Base-by-base conservation (phyloP, 345 rosid species). In the Heritiera littoralis region DNA sequence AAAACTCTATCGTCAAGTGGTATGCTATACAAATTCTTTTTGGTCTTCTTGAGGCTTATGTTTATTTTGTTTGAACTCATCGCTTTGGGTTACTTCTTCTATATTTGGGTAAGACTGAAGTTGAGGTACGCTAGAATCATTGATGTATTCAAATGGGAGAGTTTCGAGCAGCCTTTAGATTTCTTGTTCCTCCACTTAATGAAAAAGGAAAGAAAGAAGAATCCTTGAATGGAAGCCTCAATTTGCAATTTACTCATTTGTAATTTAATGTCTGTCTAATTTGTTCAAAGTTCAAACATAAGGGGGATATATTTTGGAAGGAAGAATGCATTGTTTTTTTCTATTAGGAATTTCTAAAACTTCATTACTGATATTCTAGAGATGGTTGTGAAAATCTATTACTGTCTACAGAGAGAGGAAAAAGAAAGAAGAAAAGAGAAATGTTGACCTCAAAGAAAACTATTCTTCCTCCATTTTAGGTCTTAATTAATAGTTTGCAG, bases 1-100 rank as follows among this genome's bases (percentile, higher is more conserved):
- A 82, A 72, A 87, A 88, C 72, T 85, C 87, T 72, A 86, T 93
- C 17, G 88, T 65, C 35, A 90, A 91, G 81, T 93, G 97, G 97
- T 93, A 83, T 74, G 83, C 30, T 23, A 60, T 45, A 35, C 6
- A 14, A 71, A 23, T 76, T 20, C 23, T 48, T 74, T 55, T 74
- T 72, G 9, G 0, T 64, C 23, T 46, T 17, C 18, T 52, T n/a
- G 1, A 54, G 54, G 18, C 18, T 14, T 40, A 54, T 12, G 0
- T 43, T 75, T 60, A 40, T 75, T 20, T 38, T 18, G 51, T n/a
- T 51, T 14, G n/a, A 32, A 64, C 38, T 17, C 35, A 58, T 30
- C 32, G 40, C 12, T 8, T 28, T 2, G 35, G 72, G 15, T 76
- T 43, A 45, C 20, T 45, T 63, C 60, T 76, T 49, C 45, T 17